Conservation (phyloP, 2,329 filamentous ascomycete genomes). For the Xylaria sp. region DNA sequence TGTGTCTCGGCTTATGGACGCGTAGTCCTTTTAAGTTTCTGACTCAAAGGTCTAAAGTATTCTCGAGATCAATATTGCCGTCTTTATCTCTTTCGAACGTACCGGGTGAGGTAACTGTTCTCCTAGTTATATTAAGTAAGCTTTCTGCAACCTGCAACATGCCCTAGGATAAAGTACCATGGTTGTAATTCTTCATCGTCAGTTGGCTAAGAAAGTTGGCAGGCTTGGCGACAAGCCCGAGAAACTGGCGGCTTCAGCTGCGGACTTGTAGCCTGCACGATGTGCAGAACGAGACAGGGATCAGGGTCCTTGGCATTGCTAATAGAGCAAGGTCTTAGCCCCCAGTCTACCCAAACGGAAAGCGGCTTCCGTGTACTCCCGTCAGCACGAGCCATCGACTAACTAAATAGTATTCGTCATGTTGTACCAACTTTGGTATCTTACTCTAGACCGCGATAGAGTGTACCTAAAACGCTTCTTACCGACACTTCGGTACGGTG, state of each 20-base stretch:
- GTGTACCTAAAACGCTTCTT: too few relatives aligned
- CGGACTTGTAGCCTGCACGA: conserved; percentile 24
- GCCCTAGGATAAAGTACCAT: too few relatives aligned
- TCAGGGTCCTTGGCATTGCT: conserved; percentile 15
- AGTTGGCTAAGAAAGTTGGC: conserved; percentile 19
- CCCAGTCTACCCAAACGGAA: conserved; percentile 25
- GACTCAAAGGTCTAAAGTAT: not conserved
- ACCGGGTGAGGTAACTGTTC: not conserved
- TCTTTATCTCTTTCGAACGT: not conserved
- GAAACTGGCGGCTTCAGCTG: conserved; percentile 31
- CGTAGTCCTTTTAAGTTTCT: not conserved
- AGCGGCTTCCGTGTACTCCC: conserved; percentile 26
- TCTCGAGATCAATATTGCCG: not conserved
- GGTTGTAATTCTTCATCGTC: not conserved
- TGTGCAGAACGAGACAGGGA: conserved; percentile 31
- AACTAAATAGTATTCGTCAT: conserved; percentile 16
- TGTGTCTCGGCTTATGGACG: not conserved
- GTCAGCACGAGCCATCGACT: conserved; percentile 24
- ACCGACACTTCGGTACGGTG: too few relatives aligned
- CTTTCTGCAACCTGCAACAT: too few relatives aligned
- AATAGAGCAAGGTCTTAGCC: conserved; percentile 24
- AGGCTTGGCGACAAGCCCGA: conserved; percentile 38
- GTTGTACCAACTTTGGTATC: not conserved
- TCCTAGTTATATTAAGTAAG: not conserved
- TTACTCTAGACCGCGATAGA: too few relatives aligned